A percentile compares a stretch with the other conserved stretches of the same genome.
Conservation (phyloP, 495 filamentous ascomycete species). For the Clavariopsis aquatica region DNA sequence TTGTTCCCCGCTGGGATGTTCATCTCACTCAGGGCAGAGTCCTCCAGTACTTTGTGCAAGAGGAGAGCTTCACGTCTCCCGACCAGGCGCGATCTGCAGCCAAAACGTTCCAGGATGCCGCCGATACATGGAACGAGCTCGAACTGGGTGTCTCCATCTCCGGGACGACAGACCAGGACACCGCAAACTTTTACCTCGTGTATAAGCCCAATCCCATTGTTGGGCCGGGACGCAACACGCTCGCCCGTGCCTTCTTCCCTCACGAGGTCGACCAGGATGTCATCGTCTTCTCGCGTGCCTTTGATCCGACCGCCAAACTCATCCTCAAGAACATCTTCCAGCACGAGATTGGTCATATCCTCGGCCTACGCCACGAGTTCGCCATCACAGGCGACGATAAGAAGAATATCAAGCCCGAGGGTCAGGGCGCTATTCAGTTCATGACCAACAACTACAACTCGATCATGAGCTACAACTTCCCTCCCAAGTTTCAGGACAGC, state of each 20-base stretch:
- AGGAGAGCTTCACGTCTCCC: constrained; percentile 7
- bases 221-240: constrained; percentile 4
- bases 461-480: constrained; percentile 8
- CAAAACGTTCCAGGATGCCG: constrained; percentile 9
- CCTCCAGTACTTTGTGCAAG: constrained; percentile 9
- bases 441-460: constrained; percentile 3
- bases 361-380: constrained; percentile 8
- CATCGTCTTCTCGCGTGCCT: constrained; percentile 8
- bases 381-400: constrained; percentile 8
- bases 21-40: constrained; percentile 9
- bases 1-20: constrained; percentile 9
- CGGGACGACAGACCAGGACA: constrained; percentile 6
- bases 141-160: constrained; percentile 7
- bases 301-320: constrained; percentile 8
- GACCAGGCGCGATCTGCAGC: constrained; percentile 6
- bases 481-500: constrained; percentile 5
- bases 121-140: constrained; percentile 9
- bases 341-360: constrained; percentile 9
- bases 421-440: constrained; percentile 7
- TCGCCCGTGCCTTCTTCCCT: constrained; percentile 8
- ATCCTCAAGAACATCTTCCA: constrained; percentile 9
- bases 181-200: constrained; percentile 5
- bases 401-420: constrained; percentile 7
- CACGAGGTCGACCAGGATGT: constrained; percentile 8
- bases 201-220: constrained; percentile 9